phyloP scores from a whole-genome alignment of 2,329 filamentous ascomycete species.

The Cladosporium sp. region DNA sequence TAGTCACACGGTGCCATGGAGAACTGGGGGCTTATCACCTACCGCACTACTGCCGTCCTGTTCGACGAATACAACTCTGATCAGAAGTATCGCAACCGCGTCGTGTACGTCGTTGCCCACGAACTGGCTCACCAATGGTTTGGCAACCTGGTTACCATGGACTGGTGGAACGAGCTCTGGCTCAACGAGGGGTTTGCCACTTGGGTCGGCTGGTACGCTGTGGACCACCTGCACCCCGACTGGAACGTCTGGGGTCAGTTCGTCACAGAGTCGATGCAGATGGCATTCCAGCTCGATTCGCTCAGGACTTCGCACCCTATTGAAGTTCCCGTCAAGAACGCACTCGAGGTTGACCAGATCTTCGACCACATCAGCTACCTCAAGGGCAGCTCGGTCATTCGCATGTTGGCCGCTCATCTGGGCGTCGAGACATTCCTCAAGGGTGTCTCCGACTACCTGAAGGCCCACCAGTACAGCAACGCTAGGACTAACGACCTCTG shows the following conservation, averaged over 20 bases:
- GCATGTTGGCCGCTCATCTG: conserved; percentile 90
- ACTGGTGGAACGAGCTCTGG: conserved; percentile 75
- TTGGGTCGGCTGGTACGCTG: conserved; percentile 93
- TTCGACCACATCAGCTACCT: conserved; percentile 96
- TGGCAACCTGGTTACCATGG: conserved; percentile 91
- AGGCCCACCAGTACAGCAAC: conserved; percentile 79
- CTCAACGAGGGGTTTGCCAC: conserved; percentile 95
- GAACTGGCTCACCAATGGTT: conserved; percentile 89
- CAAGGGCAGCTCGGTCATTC: conserved; percentile 92
- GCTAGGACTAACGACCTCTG: conserved; percentile 89
- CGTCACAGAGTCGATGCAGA: conserved; percentile 89
- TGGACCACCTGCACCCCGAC: conserved; percentile 87
- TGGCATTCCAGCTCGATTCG: conserved; percentile 82
- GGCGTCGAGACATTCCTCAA: conserved; percentile 82
- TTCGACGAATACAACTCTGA: conserved; percentile 92
- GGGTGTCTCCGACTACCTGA: conserved; percentile 84
- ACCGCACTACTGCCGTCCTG: conserved; percentile 84
- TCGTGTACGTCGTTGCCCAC: conserved; percentile 97
- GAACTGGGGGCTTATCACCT: conserved; percentile 95
- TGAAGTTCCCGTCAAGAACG: conserved; percentile 88
- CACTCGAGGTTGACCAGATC: conserved; percentile 93
- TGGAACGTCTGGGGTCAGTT: conserved; percentile 99
- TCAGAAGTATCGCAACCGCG: conserved; percentile 81
- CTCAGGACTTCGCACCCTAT: conserved; percentile 92
- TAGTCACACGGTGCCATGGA: conserved; percentile 76